Conservation (phyloP, 164 flowering plant genomes). For the Warburgia ugandensis region DNA sequence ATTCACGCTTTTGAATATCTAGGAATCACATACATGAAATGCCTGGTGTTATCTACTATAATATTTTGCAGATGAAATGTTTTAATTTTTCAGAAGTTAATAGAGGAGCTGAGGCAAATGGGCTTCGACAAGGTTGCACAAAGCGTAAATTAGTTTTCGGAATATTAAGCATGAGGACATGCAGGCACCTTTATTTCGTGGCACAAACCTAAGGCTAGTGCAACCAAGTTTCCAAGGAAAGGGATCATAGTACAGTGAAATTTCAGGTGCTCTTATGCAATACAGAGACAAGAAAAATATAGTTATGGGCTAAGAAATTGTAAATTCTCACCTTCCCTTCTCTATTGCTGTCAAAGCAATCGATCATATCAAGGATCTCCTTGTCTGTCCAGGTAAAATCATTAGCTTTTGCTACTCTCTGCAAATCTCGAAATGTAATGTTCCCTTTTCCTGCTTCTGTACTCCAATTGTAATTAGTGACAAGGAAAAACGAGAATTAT, state of each 20-base stretch:
- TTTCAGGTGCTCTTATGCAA: background rate
- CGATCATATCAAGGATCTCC: constrained; percentile 76
- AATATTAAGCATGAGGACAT: background rate
- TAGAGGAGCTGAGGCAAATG: background rate
- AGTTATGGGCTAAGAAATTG: background rate
- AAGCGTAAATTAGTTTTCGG: background rate
- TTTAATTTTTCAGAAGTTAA: background rate
- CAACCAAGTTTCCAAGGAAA: background rate
- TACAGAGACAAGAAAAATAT: background rate
- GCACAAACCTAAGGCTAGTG: background rate
- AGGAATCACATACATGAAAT: background rate
- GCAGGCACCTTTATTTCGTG: background rate
- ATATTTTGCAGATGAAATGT: background rate
- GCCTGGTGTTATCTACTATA: background rate
- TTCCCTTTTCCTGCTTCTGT: constrained; percentile 68
- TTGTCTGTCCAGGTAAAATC: constrained; percentile 84
- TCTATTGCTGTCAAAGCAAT: constrained; percentile 60
- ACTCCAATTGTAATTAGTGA: constrained; percentile 1
- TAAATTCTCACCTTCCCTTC: constrained; percentile 62
- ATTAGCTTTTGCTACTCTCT: constrained; percentile 53
- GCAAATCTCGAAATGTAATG: constrained; percentile 48
- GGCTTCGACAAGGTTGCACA: background rate
- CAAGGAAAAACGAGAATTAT: background rate
- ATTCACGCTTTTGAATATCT: background rate
- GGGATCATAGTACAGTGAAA: background rate